phyloP scores from a whole-genome alignment of 169 alveolate genomes.

The Plasmodium vinckei region DNA sequence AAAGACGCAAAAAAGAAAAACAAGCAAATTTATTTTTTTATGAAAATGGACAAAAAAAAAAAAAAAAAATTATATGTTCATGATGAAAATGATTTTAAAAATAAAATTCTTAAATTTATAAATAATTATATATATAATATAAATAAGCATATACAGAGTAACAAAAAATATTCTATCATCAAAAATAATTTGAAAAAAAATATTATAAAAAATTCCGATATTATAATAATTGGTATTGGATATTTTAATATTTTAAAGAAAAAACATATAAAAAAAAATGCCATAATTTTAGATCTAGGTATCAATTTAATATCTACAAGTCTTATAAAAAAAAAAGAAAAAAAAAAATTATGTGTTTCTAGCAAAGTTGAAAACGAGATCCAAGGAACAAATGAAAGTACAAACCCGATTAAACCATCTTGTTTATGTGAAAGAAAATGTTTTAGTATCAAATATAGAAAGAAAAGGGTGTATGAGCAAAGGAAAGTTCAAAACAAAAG shows the following conservation, averaged over 20 bases:
- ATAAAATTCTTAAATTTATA: constrained; percentile 1
- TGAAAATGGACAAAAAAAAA: not conserved
- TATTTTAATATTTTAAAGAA: constrained; percentile 22
- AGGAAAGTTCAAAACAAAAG: not conserved
- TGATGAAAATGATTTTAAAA: constrained; percentile 20
- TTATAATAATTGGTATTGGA: constrained; percentile 55
- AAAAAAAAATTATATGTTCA: constrained; percentile 7
- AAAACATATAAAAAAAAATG: constrained; percentile 28
- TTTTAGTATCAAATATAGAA: not conserved
- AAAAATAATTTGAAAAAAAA: constrained; percentile 27
- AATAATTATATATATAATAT: not conserved
- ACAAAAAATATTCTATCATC: not conserved
- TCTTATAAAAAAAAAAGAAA: not conserved
- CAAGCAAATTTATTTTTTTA: constrained; percentile 2
- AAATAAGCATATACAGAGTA: constrained; percentile 10
- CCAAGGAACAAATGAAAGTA: not conserved
- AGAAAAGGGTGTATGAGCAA: not conserved
- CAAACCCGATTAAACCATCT: too few species aligned
- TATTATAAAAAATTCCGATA: constrained; percentile 26
- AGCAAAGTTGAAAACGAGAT: not conserved
- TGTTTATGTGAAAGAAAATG: not conserved
- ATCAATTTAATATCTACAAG: constrained; percentile 18
- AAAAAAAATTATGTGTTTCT: not conserved
- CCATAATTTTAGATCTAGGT: constrained; percentile 45
- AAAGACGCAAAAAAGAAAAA: not conserved